phyloP scores from a whole-genome alignment of 805 yeast species.

The Cyberlindnera mrakii region DNA sequence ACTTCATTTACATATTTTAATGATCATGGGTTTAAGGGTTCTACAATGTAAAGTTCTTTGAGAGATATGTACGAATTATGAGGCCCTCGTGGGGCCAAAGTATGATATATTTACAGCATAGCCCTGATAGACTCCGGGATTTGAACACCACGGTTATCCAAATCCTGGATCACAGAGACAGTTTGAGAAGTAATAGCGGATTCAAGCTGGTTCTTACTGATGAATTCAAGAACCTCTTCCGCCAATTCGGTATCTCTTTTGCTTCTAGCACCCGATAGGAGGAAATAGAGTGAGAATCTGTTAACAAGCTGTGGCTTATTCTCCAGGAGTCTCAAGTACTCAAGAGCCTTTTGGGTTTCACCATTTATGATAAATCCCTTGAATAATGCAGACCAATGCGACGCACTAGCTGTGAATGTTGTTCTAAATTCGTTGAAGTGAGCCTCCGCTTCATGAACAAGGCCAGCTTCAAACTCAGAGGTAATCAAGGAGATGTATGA shows the following conservation, averaged over 20 bases:
- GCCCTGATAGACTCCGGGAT: conserved; percentile 14
- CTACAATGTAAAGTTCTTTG: neutral
- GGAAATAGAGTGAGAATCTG: conserved; percentile 16
- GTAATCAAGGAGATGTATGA: conserved; percentile 42
- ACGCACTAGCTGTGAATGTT: conserved; percentile 5
- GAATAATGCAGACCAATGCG: conserved; percentile 22
- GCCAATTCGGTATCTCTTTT: conserved; percentile 18
- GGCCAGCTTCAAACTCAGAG: conserved; percentile 40
- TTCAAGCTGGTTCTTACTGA: conserved; percentile 6
- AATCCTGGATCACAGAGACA: conserved; percentile 4
- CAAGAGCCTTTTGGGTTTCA: conserved; percentile 8
- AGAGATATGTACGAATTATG: neutral
- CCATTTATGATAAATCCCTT: conserved; percentile 17
- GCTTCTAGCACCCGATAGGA: conserved; percentile 14
- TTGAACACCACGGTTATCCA: conserved; percentile 7
- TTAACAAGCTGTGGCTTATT: conserved; percentile 5
- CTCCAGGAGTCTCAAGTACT: conserved; percentile 12
- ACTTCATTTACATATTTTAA: neutral
- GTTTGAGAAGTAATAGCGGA: conserved; percentile 4
- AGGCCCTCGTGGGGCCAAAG: neutral
- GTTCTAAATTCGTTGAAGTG: conserved; percentile 29
- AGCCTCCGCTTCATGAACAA: conserved; percentile 30
- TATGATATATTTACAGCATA: conserved; percentile 6
- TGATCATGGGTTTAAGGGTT: neutral
- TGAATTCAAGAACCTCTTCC: conserved; percentile 8